phyloP scores from a whole-genome alignment of 352 stramenopile species.

The Phytophthora litchii region DNA sequence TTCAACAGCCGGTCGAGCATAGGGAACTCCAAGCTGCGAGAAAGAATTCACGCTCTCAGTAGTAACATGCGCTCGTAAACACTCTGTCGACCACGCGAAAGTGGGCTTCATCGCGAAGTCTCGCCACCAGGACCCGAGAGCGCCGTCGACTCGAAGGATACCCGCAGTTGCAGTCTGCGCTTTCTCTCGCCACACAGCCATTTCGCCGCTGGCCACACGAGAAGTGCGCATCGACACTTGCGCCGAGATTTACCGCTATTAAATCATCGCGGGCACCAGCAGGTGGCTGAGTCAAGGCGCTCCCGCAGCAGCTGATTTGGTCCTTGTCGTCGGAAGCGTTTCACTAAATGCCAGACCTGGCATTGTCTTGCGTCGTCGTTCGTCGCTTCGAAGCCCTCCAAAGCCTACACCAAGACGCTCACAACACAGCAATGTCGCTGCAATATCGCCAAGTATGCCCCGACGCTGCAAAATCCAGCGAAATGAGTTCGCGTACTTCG shows the following conservation, averaged over 20 bases:
- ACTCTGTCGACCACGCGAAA: conserved; percentile 6
- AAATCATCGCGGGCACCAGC: not conserved
- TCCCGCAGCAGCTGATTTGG: too few species aligned
- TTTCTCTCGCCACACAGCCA: conserved; percentile 8
- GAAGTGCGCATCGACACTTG: not conserved
- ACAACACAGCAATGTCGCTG: not conserved
- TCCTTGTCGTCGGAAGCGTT: not conserved
- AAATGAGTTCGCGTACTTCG: not conserved
- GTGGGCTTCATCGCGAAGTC: not conserved
- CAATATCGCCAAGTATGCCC: not conserved
- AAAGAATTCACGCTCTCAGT: not conserved
- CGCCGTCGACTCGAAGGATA: too few species aligned
- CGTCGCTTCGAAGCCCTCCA: conserved; percentile 10
- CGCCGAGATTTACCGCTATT: not conserved
- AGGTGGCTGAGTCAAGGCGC: not conserved
- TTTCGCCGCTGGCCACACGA: conserved; percentile 7
- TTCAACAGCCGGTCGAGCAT: conserved; percentile 11
- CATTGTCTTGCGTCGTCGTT: conserved; percentile 5
- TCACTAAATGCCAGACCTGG: not conserved
- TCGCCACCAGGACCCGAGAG: not conserved
- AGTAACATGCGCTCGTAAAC: conserved; percentile 18
- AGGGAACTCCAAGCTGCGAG: conserved; percentile 8
- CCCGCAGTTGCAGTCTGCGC: conserved; percentile 2
- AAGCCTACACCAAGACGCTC: conserved; percentile 6
- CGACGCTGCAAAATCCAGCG: not conserved